phyloP scores from a whole-genome alignment of 352 stramenopile species.

The Thraustochytrium sp. region DNA sequence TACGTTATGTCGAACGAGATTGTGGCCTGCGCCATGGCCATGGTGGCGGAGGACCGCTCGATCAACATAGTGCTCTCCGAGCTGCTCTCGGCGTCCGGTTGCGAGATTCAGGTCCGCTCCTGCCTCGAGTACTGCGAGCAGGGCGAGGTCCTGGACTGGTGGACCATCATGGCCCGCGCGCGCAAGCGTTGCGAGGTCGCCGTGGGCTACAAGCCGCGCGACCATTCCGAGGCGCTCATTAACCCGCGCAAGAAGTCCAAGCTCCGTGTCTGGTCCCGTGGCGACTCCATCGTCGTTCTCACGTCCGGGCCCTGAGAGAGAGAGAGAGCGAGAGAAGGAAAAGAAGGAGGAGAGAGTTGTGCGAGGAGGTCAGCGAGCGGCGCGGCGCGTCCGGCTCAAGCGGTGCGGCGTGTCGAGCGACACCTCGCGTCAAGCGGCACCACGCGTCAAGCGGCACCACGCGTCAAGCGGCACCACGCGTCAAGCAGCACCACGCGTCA shows the following conservation, averaged over 20 bases:
- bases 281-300: slow-evolving; percentile 66
- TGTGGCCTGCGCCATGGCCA: slow-evolving; percentile 71
- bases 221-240: slow-evolving; percentile 60
- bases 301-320: neutral
- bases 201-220: slow-evolving; percentile 65
- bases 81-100: slow-evolving; percentile 62
- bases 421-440: too few relatives aligned
- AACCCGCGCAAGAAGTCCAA: slow-evolving; percentile 64
- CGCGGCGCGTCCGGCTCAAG: too few relatives aligned
- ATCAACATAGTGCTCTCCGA: slow-evolving; percentile 71
- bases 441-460: too few relatives aligned
- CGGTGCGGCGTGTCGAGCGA: too few relatives aligned
- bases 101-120: slow-evolving; percentile 66
- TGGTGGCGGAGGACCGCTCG: slow-evolving; percentile 74
- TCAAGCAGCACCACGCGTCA: too few relatives aligned
- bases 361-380: too few relatives aligned
- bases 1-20: slow-evolving; percentile 81
- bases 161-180: slow-evolving; percentile 65
- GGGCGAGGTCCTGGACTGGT: slow-evolving; percentile 64
- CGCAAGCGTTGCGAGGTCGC: slow-evolving; percentile 62
- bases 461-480: too few relatives aligned
- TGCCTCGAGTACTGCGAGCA: slow-evolving; percentile 60
- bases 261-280: slow-evolving; percentile 55
- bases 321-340: neutral
- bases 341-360: too few relatives aligned